Conservation (phyloP, 306 rosid species). For the Pueraria montana region DNA sequence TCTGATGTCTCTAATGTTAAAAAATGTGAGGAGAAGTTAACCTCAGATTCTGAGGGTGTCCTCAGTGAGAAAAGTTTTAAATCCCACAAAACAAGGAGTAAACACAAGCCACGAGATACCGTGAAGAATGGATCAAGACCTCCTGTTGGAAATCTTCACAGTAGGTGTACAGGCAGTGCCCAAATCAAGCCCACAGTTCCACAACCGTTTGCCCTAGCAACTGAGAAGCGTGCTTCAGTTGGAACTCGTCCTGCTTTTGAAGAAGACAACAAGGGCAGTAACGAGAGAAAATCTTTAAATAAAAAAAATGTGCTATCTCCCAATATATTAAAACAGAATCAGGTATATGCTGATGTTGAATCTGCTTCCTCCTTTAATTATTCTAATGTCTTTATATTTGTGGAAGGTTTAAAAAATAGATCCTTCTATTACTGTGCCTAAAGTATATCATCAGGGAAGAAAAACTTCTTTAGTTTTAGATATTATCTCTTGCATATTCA, state of each 20-base stretch:
- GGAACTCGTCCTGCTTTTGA: slow-evolving; percentile 63
- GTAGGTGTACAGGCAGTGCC: slow-evolving; percentile 61
- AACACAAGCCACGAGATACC: slow-evolving; percentile 56
- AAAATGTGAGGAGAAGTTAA: slow-evolving; percentile 55
- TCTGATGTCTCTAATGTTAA: slow-evolving; percentile 50
- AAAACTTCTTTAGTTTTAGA: slow-evolving; percentile 19
- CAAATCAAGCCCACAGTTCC: slow-evolving; percentile 85
- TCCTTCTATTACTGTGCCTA: not conserved
- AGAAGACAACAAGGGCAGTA: slow-evolving; percentile 48
- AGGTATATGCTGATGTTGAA: slow-evolving; percentile 61
- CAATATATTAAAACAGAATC: slow-evolving; percentile 69
- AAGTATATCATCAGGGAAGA: slow-evolving; percentile 24
- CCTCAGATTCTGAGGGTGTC: slow-evolving; percentile 55
- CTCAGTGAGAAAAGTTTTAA: slow-evolving; percentile 56
- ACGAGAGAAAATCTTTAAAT: slow-evolving; percentile 55
- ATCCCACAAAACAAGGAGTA: slow-evolving; percentile 58
- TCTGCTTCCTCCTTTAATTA: slow-evolving; percentile 12
- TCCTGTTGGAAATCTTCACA: slow-evolving; percentile 60
- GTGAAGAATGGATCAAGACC: slow-evolving; percentile 63
- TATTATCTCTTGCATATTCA: slow-evolving; percentile 18
- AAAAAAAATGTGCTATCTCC: slow-evolving; percentile 57
- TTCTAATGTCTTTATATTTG: slow-evolving; percentile 16
- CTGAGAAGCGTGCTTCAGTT: slow-evolving; percentile 88
- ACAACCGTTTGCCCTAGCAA: slow-evolving; percentile 93
- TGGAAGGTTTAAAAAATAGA: slow-evolving; percentile 20